Base-by-base conservation (phyloP, 2,329 filamentous ascomycete species). In the Epichloe bromicola region DNA sequence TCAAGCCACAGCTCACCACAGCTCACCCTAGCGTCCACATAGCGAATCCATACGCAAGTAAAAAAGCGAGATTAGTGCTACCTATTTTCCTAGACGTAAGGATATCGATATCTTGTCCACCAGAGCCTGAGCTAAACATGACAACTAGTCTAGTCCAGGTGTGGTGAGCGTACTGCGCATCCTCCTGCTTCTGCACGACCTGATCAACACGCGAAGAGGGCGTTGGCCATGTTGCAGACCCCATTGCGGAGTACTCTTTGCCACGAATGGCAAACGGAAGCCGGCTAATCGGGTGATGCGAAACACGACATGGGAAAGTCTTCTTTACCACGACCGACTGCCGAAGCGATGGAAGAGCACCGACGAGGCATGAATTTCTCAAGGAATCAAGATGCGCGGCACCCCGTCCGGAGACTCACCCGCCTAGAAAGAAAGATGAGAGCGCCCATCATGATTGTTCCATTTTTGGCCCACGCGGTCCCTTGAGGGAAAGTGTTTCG, bases 191-290 rank as follows among this genome's bases (percentile, higher is more conserved):
- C 4, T 34, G 33, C 20, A 10, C 14, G 3, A 38, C 4, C 34
- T 38, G 6, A 15, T 1, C 15, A 4, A 38, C 34, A 15, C 19
- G 14, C 3, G 15, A 46, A 46, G 6, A 46, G 34, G 15, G 45
- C 45, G n/a, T 46, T 46, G n/a, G 33, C 38, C 33, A 46, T n/a
- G 19, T 46, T 46, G 45, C 45, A 26, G 11, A 46, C 45, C 45
- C 38, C 23, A 26, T 30, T 30, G 1, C 23, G 6, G 6, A 26
- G 6, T 30, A 30, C 8, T 10, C 26, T 30, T 8, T 10, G 26
- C 8, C 26, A 30, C 26, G 26, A 30, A 10, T 10, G 26, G 26
- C 26, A 10, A 1, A 30, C 26, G 26, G 8, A 30, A 10, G 26
- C 4, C 26, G 8, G 26, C 26, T 10, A 3, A 30, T 30, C 8